phyloP scores from a whole-genome alignment of 129 eudicot species.

The Scalesia atractyloides region DNA sequence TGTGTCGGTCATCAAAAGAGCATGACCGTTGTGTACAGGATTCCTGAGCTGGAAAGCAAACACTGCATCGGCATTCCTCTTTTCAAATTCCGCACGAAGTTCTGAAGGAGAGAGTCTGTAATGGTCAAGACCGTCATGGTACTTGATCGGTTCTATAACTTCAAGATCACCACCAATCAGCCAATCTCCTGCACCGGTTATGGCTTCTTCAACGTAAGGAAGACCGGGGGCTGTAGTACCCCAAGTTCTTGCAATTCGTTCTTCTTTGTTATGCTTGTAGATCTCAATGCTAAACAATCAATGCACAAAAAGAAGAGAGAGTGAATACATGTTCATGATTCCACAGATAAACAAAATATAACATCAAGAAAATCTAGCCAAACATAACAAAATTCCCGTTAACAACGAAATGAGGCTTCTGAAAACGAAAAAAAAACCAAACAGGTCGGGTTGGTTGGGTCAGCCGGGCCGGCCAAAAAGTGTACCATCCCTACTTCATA shows the following conservation, averaged over 20 bases:
- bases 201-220: conserved; percentile 86
- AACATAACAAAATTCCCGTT: neutral
- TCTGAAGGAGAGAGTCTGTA: conserved; percentile 85
- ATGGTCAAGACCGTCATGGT: conserved; percentile 83
- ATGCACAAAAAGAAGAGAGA: neutral
- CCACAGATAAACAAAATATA: neutral
- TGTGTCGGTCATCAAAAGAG: conserved; percentile 91
- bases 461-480: no score
- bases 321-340: conserved; percentile 6
- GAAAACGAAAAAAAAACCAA: no score
- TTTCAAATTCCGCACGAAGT: conserved; percentile 80
- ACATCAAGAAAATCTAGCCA: neutral
- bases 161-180: conserved; percentile 94
- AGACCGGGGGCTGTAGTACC: conserved; percentile 97
- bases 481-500: no score
- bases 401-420: no score
- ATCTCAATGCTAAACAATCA: conserved; percentile 71
- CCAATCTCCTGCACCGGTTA: conserved; percentile 87
- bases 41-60: conserved; percentile 95
- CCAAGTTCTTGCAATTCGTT: conserved; percentile 96
- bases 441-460: no score
- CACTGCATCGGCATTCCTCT: conserved; percentile 91
- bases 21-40: conserved; percentile 98
- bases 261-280: conserved; percentile 98
- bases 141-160: conserved; percentile 76